A percentile compares a stretch with the other conserved stretches of the same genome.
Conservation (phyloP, 306 rosid species). For the Oemleria cerasiformis region DNA sequence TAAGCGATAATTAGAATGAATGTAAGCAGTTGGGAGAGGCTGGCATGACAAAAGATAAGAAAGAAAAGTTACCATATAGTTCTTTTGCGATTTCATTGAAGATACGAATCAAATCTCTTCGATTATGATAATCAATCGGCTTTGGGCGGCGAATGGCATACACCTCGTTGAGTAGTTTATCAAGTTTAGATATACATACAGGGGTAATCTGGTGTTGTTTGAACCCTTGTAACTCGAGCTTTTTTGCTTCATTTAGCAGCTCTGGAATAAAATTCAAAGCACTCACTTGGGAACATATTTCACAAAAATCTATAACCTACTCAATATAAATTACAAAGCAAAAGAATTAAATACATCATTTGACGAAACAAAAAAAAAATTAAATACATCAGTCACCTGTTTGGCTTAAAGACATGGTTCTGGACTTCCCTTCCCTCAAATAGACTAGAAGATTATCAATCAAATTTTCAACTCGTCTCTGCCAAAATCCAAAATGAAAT, state of each 20-base stretch:
- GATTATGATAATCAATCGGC: slow-evolving; percentile 8
- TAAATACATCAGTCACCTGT: background rate
- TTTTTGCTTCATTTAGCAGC: slow-evolving; percentile 4
- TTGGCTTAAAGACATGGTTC: background rate
- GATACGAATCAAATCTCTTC: slow-evolving; percentile 16
- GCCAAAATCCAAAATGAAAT: background rate
- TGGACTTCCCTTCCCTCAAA: background rate
- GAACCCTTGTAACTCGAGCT: slow-evolving; percentile 1
- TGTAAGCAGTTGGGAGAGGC: background rate
- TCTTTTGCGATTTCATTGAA: slow-evolving; percentile 12
- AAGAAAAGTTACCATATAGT: slow-evolving; percentile 6
- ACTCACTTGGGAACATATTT: background rate
- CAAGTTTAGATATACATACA: slow-evolving; percentile 1
- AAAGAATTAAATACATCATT: background rate
- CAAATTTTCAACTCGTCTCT: background rate
- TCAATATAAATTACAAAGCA: background rate
- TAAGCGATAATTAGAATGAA: background rate
- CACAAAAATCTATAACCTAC: too few species aligned
- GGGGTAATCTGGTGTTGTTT: background rate
- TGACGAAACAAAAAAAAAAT: too few species aligned
- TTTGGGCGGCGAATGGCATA: slow-evolving; percentile 8
- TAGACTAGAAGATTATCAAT: background rate
- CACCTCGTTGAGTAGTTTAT: background rate
- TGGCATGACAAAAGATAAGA: background rate
- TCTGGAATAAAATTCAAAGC: slow-evolving; percentile 10